Base-by-base conservation (phyloP, 495 filamentous ascomycete genomes). In the Penicillium ochrochloron region DNA sequence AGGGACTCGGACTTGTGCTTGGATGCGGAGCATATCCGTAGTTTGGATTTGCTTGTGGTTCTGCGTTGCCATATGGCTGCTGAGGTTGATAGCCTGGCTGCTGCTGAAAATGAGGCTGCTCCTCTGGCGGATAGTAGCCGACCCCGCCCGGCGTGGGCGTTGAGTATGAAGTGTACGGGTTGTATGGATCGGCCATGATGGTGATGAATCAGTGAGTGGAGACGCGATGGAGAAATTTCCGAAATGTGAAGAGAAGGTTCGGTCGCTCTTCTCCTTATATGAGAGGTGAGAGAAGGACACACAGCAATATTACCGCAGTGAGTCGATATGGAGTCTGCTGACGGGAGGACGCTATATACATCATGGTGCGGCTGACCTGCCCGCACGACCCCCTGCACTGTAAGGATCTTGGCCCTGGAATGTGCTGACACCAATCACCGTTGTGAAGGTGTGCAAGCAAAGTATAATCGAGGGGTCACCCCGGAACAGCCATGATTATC, bases 121-220 rank as follows among this genome's bases (percentile, higher is more conserved):
- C 61, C 11, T 72, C 66, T 19, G 69, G 65, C 29, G 69, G 72
- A 54, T 72, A 73, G 63, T 78, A 72, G 50, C 72, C 56, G 48
- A 73, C 69, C 31, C 65, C 73, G 27, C 72, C 66, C 9, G 71
- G 71, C 7, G 69, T 63, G 21, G 69, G 66, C 21, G 73, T 66
- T 39, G 65, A 53, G 48, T 73, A 75, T 33, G 66, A 64, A 50
- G 71, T 58, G 54, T 76, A 79, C 15, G 73, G 80, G 75, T 83
- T 77, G 73, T 85, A 85, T 19, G 80, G 80, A 53, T 80, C 82
- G 8, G 80, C 83, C 82, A 84, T 84, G 57, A 50, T 68, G 64
- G 31, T 52, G 61, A 33, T 41, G 33, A 5, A 34, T 39, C 19
- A 37, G 39, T 19, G 29, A 29, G 19, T 21, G 34, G 19, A 3